A percentile compares a stretch with the other conserved stretches of the same genome.
Evolutionary conservation across 805 yeast genomes (phyloP).

Genomic region (Starmerella vaccinii): DNA sequence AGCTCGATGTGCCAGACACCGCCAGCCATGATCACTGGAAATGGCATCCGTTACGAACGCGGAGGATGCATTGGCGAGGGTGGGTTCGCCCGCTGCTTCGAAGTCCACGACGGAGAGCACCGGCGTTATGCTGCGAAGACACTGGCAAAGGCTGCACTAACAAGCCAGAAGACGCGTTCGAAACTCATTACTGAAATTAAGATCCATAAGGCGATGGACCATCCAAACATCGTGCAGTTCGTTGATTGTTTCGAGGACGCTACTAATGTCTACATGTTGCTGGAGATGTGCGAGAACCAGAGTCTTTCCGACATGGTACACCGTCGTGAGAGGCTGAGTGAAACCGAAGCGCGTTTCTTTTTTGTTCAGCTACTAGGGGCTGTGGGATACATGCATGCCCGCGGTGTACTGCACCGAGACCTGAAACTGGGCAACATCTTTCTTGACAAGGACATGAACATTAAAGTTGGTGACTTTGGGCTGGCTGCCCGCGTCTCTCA

Average conservation of each 20-base stretch:
- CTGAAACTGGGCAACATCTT: conserved; percentile 91
- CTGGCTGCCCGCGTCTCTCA: conserved; percentile 86
- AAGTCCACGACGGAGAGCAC: conserved; percentile 81
- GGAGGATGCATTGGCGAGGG: conserved; percentile 94
- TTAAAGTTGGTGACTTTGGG: conserved; percentile 96
- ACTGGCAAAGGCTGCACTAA: conserved; percentile 89
- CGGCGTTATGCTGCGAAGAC: conserved; percentile 91
- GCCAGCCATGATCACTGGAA: conserved; percentile 80
- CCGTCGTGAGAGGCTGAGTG: conserved; percentile 71
- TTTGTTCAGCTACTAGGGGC: conserved; percentile 94
- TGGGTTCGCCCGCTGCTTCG: conserved; percentile 97
- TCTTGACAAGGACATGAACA: conserved; percentile 85
- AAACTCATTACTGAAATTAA: conserved; percentile 82
- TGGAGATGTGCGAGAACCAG: conserved; percentile 92
- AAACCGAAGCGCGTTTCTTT: conserved; percentile 82
- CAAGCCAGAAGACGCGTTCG: conserved; percentile 74
- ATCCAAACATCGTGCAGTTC: conserved; percentile 82
- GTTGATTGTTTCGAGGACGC: conserved; percentile 97
- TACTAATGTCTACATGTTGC: conserved; percentile 78
- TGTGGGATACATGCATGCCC: conserved; percentile 77
- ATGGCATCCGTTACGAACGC: conserved; percentile 84
- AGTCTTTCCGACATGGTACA: conserved; percentile 86
- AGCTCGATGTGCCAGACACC: conserved; percentile 93
- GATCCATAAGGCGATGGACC: conserved; percentile 82
- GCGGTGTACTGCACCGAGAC: conserved; percentile 92